phyloP scores from a whole-genome alignment of 2,329 filamentous ascomycete species.

The Fusarium papillatum region DNA sequence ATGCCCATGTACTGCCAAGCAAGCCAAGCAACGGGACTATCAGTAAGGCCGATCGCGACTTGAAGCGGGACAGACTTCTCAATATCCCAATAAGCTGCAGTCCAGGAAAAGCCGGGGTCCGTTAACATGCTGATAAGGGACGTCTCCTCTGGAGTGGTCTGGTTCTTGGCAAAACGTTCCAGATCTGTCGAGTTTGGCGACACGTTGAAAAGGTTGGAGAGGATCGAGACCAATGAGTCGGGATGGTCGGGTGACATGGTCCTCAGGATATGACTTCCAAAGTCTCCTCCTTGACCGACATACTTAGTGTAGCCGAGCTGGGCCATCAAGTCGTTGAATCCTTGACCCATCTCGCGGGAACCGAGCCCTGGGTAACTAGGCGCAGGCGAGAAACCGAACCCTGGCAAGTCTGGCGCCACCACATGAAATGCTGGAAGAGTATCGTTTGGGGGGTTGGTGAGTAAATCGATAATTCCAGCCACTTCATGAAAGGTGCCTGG shows the following conservation, averaged over 20 bases:
- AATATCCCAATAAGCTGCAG: constrained; percentile 10
- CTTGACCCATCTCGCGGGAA: constrained; percentile 44
- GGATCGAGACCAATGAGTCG: not conserved
- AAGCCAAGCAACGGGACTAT: constrained; percentile 21
- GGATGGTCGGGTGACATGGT: constrained; percentile 8
- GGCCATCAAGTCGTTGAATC: constrained; percentile 55
- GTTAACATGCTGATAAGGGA: constrained; percentile 3
- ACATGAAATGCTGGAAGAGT: constrained; percentile 58
- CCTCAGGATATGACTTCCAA: constrained; percentile 39
- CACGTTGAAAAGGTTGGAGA: constrained; percentile 4
- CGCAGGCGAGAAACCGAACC: constrained; percentile 57
- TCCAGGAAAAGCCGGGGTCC: not conserved
- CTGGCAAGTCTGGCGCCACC: constrained; percentile 59
- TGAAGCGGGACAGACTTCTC: constrained; percentile 13
- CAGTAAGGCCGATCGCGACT: constrained; percentile 3
- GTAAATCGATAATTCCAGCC: constrained; percentile 48
- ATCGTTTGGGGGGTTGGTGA: constrained; percentile 44
- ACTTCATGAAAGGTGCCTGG: constrained; percentile 57
- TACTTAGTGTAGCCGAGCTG: constrained; percentile 54
- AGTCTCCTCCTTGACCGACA: constrained; percentile 48
- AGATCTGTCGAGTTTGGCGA: constrained; percentile 9
- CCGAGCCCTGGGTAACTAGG: constrained; percentile 45
- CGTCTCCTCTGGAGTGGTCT: constrained; percentile 11
- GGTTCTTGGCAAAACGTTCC: not conserved
- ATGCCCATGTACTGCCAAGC: constrained; percentile 27